Conservation (phyloP, 2,329 filamentous ascomycete genomes). For the Diaporthe sp. region DNA sequence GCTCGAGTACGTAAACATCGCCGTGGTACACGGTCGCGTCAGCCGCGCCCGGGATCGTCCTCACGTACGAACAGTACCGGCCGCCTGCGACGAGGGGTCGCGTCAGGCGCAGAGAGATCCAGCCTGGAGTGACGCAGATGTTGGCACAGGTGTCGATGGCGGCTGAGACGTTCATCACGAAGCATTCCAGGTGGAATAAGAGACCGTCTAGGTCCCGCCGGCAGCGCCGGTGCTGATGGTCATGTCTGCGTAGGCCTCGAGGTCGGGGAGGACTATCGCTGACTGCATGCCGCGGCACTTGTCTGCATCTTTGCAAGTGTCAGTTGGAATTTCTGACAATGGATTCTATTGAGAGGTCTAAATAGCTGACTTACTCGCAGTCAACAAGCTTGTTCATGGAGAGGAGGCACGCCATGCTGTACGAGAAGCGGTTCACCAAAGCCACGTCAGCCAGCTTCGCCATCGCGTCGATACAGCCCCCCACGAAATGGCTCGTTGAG, state of each 20-base stretch:
- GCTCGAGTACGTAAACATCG: conserved; percentile 13
- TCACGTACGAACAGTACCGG: not conserved
- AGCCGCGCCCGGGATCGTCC: not conserved
- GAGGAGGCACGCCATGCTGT: not conserved
- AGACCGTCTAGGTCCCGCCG: not conserved
- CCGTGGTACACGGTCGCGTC: not conserved
- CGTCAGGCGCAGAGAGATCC: conserved; percentile 10
- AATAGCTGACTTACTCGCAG: too few relatives aligned
- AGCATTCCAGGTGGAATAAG: not conserved
- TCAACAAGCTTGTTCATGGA: conserved; percentile 2
- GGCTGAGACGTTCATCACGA: conserved; percentile 1
- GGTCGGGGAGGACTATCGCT: not conserved
- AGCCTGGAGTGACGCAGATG: conserved; percentile 19
- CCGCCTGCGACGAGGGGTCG: not conserved
- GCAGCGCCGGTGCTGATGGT: not conserved
- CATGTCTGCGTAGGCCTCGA: conserved; percentile 9
- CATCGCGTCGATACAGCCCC: not conserved
- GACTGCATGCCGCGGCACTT: conserved; percentile 24
- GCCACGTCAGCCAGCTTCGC: not conserved
- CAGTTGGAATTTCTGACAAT: too few relatives aligned
- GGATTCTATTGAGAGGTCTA: too few relatives aligned
- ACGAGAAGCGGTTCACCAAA: not conserved
- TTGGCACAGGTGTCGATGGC: not conserved
- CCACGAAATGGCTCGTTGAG: not conserved
- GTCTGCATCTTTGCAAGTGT: not conserved